Percentiles rank a stretch among this genome's conserved stretches.
Conservation (phyloP, 2,329 filamentous ascomycete genomes). For the Septoria petroselini region DNA sequence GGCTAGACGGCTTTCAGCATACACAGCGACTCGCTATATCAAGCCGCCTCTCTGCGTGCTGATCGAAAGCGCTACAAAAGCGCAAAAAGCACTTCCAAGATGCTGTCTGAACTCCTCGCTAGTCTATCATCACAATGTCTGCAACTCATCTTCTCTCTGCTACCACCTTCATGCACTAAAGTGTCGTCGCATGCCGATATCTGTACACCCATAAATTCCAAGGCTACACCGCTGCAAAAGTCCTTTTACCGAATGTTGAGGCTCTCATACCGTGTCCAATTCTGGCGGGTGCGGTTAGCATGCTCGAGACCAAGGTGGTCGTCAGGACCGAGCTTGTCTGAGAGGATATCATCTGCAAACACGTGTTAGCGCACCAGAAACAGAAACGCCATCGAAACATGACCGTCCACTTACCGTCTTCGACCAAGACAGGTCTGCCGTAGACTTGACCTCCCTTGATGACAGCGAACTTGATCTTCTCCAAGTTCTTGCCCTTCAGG, state of each 20-base stretch:
- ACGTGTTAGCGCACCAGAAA: slow-evolving; percentile 14
- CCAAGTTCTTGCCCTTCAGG: slow-evolving; percentile 95
- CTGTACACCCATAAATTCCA: slow-evolving; percentile 6
- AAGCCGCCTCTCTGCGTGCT: too few relatives aligned
- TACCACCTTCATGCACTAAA: neutral
- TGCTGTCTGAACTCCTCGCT: too few relatives aligned
- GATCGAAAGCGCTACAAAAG: too few relatives aligned
- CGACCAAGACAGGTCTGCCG: slow-evolving; percentile 75
- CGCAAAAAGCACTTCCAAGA: too few relatives aligned
- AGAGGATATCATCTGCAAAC: slow-evolving; percentile 46
- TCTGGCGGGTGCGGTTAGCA: slow-evolving; percentile 58
- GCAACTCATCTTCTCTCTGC: neutral
- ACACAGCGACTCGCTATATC: too few relatives aligned
- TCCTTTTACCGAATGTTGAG: slow-evolving; percentile 57
- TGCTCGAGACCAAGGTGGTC: slow-evolving; percentile 57
- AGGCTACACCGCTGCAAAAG: neutral
- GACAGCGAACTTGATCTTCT: slow-evolving; percentile 95
- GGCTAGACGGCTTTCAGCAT: too few relatives aligned
- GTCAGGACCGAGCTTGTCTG: slow-evolving; percentile 44
- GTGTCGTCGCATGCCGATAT: slow-evolving; percentile 6
- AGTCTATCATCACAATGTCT: neutral
- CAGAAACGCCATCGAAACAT: slow-evolving; percentile 11
- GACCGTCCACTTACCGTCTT: slow-evolving; percentile 89
- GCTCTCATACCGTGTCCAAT: slow-evolving; percentile 60
- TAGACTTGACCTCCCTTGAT: slow-evolving; percentile 64